These are phyloP conservation scores for Westerdykella aurantiaca DNA, from an alignment of 2,329 filamentous ascomycete species.

Conservation along the genomic window DNA sequence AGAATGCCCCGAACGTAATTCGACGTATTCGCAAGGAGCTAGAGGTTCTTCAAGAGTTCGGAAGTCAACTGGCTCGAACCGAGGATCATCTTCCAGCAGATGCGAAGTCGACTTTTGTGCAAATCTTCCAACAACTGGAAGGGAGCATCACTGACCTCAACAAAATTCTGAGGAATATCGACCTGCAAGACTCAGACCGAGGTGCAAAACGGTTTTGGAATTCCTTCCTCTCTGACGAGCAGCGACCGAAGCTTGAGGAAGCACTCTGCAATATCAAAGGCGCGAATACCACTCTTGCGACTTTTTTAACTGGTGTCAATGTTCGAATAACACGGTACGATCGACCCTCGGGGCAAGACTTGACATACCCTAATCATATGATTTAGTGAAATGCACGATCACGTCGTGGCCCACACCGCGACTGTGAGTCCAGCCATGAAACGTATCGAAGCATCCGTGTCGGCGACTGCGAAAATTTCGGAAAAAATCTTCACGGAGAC, in stretches of 20 bases:
- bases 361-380: not conserved
- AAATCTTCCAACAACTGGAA: not conserved
- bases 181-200: not conserved
- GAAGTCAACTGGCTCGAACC: not conserved
- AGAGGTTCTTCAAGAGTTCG: not conserved
- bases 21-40: constrained; percentile 2
- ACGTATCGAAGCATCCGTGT: not conserved
- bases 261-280: constrained; percentile 1
- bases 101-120: not conserved
- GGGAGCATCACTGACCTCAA: not conserved
- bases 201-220: constrained; percentile 3
- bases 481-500: not conserved
- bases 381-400: not conserved
- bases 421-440: not conserved
- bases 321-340: constrained; percentile 2
- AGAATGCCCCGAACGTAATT: constrained; percentile 2
- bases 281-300: constrained; percentile 2
- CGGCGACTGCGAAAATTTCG: not conserved
- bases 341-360: too few relatives aligned
- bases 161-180: not conserved
- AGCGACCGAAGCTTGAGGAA: constrained; percentile 3
- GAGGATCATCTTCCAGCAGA: constrained; percentile 1
- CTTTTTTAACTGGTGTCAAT: not conserved
- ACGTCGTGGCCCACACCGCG: not conserved
- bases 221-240: not conserved